These are phyloP conservation scores for Lagenaria siceraria DNA, from an alignment of 306 rosid genomes.

Conservation along the genomic window DNA sequence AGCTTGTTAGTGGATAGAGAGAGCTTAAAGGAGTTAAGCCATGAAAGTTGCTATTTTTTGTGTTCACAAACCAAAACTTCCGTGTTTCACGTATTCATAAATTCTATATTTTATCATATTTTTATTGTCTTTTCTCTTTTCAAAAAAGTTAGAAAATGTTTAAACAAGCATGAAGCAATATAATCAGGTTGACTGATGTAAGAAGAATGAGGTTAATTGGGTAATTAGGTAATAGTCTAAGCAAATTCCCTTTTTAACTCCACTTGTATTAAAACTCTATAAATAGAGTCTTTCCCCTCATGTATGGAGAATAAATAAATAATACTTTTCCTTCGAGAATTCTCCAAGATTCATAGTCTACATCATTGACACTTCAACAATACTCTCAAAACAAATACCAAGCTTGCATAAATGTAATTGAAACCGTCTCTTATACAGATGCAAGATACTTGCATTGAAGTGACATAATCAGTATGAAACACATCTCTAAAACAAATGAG, in stretches of 20 bases:
- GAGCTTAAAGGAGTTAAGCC: background rate
- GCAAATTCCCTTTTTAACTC: too few species aligned
- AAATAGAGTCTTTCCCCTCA: too few species aligned
- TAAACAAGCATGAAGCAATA: background rate
- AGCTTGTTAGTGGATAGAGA: background rate
- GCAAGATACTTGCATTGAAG: background rate
- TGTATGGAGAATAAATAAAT: too few species aligned
- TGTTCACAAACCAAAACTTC: background rate
- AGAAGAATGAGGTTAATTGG: too few species aligned
- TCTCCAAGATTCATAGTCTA: too few species aligned
- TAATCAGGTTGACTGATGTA: background rate
- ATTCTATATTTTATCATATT: background rate
- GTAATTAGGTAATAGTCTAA: too few species aligned
- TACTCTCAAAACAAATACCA: background rate
- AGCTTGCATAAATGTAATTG: background rate
- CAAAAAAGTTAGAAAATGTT: background rate
- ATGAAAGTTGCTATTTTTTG: background rate
- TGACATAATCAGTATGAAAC: background rate
- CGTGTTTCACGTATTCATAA: background rate
- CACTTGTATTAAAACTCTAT: too few species aligned
- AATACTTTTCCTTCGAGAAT: too few species aligned
- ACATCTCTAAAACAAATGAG: background rate
- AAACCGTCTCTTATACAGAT: background rate
- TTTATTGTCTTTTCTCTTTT: background rate
- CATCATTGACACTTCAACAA: background rate